phyloP scores from a whole-genome alignment of 208 protist genomes.

The Leishmania guyanensis region DNA sequence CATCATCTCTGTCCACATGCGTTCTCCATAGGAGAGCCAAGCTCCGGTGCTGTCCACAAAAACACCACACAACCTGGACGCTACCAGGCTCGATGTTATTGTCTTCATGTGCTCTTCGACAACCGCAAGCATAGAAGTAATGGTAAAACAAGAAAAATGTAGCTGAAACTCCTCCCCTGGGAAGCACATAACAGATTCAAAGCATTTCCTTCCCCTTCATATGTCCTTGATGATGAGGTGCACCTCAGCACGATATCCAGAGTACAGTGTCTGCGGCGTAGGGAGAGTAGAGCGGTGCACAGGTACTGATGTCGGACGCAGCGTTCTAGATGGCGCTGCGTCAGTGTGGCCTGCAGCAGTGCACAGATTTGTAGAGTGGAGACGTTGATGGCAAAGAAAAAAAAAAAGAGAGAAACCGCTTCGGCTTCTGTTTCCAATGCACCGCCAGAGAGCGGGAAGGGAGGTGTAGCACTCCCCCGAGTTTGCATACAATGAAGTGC shows the following conservation, averaged over 20 bases:
- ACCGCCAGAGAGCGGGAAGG: background rate
- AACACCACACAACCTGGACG: slow-evolving; percentile 20
- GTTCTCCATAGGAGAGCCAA: slow-evolving; percentile 34
- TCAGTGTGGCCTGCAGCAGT: background rate
- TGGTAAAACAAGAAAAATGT: background rate
- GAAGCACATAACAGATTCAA: background rate
- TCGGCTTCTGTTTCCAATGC: background rate
- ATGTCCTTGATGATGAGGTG: background rate
- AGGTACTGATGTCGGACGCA: background rate
- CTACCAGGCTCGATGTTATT: slow-evolving; percentile 24
- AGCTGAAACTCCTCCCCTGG: background rate
- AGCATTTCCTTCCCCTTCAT: no score
- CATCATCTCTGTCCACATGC: slow-evolving; percentile 54
- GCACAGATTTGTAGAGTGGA: background rate
- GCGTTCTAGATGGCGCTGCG: background rate
- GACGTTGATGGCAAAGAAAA: background rate
- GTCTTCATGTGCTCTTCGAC: slow-evolving; percentile 1
- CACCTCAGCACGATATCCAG: background rate
- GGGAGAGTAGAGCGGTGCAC: background rate
- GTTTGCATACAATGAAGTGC: background rate
- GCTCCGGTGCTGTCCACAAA: slow-evolving; percentile 32
- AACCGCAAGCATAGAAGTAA: background rate
- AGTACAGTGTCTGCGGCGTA: background rate
- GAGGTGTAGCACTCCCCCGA: background rate
- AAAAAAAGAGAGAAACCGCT: background rate